Evolutionary conservation across 2,329 filamentous ascomycete genomes (phyloP).

Genomic region (Colletotrichum sp.): DNA sequence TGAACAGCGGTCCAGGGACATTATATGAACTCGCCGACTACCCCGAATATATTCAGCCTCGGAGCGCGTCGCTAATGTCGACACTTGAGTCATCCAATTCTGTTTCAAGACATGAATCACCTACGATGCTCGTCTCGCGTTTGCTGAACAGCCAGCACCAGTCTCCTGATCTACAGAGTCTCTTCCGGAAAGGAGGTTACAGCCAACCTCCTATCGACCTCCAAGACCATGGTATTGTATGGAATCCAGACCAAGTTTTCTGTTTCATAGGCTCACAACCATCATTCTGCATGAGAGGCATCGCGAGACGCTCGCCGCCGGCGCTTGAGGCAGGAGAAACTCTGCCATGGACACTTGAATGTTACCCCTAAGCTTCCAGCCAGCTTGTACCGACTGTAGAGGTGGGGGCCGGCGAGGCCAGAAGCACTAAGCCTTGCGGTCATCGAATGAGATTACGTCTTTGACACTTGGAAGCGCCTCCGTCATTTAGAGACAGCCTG

Average conservation of each 20-base stretch:
- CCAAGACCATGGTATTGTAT: not conserved
- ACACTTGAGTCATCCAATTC: not conserved
- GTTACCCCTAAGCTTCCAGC: not conserved
- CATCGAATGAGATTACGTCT: not conserved
- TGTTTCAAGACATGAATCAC: not conserved
- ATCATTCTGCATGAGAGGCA: not conserved
- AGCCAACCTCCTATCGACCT: not conserved
- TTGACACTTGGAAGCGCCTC: not conserved
- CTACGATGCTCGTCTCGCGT: not conserved
- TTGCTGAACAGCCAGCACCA: not conserved
- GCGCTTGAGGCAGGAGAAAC: not conserved
- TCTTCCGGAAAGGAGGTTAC: not conserved
- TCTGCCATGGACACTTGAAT: not conserved
- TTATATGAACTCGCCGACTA: not conserved
- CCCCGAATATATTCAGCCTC: not conserved
- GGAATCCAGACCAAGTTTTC: not conserved
- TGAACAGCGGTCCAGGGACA: not conserved
- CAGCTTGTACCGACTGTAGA: not conserved
- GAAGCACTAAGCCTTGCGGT: not conserved
- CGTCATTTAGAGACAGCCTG: not conserved
- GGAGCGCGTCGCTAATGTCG: not conserved
- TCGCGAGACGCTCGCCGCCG: constrained; percentile 4
- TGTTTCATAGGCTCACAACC: not conserved
- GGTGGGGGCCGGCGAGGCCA: not conserved
- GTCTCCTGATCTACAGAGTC: not conserved